A percentile compares a stretch with the other conserved stretches of the same genome.
phyloP scores from a whole-genome alignment of 805 yeast species.

The Saturnispora zaruensis region DNA sequence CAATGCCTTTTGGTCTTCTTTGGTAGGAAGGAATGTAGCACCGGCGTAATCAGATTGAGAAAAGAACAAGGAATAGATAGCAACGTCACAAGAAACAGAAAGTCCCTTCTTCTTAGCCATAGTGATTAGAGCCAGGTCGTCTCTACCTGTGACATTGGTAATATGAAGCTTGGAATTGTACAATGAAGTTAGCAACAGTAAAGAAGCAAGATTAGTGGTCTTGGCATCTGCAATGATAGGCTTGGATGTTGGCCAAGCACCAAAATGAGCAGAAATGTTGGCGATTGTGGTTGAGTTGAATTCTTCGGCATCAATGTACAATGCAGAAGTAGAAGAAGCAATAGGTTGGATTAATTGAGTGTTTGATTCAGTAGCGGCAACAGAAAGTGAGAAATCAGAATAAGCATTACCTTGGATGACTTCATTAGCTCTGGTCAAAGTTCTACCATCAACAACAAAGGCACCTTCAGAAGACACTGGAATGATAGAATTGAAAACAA shows the following conservation, averaged over 20 bases:
- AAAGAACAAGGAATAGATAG: constrained; percentile 70
- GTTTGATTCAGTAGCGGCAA: constrained; percentile 74
- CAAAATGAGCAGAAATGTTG: constrained; percentile 71
- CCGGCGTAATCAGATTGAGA: constrained; percentile 64
- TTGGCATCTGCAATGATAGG: constrained; percentile 89
- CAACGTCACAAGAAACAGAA: constrained; percentile 83
- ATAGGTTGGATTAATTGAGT: constrained; percentile 52
- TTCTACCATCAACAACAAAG: constrained; percentile 52
- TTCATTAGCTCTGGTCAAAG: constrained; percentile 58
- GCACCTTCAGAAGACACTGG: constrained; percentile 63
- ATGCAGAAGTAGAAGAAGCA: constrained; percentile 60
- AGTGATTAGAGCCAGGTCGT: constrained; percentile 73
- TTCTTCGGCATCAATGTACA: constrained; percentile 74
- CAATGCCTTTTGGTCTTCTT: constrained; percentile 69
- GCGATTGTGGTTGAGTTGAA: constrained; percentile 62
- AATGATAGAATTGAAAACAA: constrained; percentile 73
- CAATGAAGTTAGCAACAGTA: constrained; percentile 79
- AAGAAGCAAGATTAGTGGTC: constrained; percentile 88
- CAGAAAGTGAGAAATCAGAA: constrained; percentile 75
- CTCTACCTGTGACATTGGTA: constrained; percentile 72
- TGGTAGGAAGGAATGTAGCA: constrained; percentile 67
- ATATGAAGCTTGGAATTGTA: constrained; percentile 81
- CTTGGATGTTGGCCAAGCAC: constrained; percentile 75
- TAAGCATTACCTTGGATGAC: constrained; percentile 48
- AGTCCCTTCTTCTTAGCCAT: constrained; percentile 79